Evolutionary conservation across 2,329 filamentous ascomycete species (phyloP), one percentile per base, ranked within the genome.

Genomic region (Didymella pomorum): DNA sequence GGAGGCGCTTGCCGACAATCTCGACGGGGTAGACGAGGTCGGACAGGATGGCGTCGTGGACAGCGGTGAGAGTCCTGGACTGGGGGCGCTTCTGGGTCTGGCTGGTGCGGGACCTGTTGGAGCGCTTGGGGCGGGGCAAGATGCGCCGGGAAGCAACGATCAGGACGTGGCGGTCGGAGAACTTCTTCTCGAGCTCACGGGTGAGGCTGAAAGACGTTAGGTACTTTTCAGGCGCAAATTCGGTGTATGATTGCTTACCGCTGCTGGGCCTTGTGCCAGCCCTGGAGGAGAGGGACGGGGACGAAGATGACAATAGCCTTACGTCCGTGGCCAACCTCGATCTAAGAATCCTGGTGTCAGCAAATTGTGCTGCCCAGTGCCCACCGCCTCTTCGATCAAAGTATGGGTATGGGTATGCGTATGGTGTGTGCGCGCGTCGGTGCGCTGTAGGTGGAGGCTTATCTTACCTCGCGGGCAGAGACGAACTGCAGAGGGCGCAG

Each of bases 221-320:
- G 6, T 14, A 8, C 29, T 16, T 14, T 31, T 16, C n/a, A n/a
- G n/a, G 11, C 29, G 12, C 29, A 16, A 31, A 16, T 6, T 31
- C 16, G 29, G 29, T 16, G 29, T 31, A 14, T 3, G 26, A 18
- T 51, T 67, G 82, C 89, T 84, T 93, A 98, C 94, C 95, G 93
- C 87, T 98, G 95, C 89, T 99, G 95, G 81, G 97, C 92, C 81
- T 95, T 93, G 91, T 98, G 95, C 92, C 97, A 99, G 82, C 92
- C 92, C 83, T 89, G 86, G 82, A 99, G 92, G 83, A 96, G 92
- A 84, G 95, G 95, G 82, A 99, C 95, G 82, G 95, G 95, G 88
- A 99, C 95, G 91, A 99, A 99, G 91, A 99, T 96, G 88, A 97
- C 94, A 87, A 99, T 95, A 81, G 95, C 95, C 91, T 98, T 99